Evolutionary conservation across 2,329 filamentous ascomycete species (phyloP), one percentile per base, ranked within the genome.

Genomic region (Leptographium radiaticola): DNA sequence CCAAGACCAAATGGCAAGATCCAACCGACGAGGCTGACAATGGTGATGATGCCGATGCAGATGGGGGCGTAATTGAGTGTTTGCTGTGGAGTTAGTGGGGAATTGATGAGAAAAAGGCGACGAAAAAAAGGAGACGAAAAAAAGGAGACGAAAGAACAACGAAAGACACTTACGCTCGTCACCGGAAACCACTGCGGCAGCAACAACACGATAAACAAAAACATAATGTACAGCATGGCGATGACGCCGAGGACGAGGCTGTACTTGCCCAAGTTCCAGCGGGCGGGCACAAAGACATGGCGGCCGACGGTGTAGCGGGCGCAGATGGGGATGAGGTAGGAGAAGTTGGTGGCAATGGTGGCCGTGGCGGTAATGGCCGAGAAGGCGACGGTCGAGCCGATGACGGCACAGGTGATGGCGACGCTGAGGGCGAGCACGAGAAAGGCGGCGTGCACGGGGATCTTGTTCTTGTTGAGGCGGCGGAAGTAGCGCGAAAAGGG

Each of bases 371-470:
- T 61, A 10, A 70, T 62, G 15, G 67, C 66, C 58, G 71, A 71
- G 61, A 73, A 73, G 12, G 71, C 71, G 1, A 70, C 70, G 0
- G 65, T 66, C 3, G 68, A 70, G n/a, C 68, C 70, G n/a, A 74
- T 66, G 52, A 72, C 72, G 1, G 73, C 60, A 47, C 66, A 67
- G 6, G 71, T 71, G 0, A 73, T 60, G 13, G 66, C 58, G 9
- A 68, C 65, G 40, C 70, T 65, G 16, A 71, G 61, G 13, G 60
- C 57, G 39, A 63, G 66, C 48, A 66, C 64, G 31, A 65, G 59
- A 13, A 65, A 40, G 38, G 51, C 49, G 8, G 49, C 53, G 52
- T 69, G 64, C 10, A 68, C 65, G 2, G 68, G 66, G 51, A 70
- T 64, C 54, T 65, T 64, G 18, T 62, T 59, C 30, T 58, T 59